A percentile compares a stretch with the other conserved stretches of the same genome.
Conservation (phyloP, 1,284 basidiomycete genomes). For the Macrocystidia cucumis region DNA sequence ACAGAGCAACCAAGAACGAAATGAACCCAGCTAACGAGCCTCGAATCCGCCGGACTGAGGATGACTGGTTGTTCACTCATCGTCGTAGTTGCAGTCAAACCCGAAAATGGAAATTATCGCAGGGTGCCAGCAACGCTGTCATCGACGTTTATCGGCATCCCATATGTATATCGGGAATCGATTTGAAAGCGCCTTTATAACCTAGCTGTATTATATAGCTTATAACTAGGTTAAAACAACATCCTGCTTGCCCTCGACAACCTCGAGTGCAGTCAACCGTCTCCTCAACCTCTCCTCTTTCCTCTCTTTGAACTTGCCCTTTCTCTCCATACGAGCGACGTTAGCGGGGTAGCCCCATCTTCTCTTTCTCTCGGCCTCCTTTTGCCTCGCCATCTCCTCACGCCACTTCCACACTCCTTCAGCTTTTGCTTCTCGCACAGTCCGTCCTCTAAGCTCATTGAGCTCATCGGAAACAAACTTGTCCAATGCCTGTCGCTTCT, state of each 20-base stretch:
- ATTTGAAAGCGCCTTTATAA: too few relatives aligned
- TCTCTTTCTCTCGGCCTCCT: slow-evolving; percentile 50
- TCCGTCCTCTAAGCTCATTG: slow-evolving; percentile 46
- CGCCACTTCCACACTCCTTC: slow-evolving; percentile 72
- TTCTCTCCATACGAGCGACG: slow-evolving; percentile 35
- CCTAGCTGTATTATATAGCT: too few relatives aligned
- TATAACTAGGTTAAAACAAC: too few relatives aligned
- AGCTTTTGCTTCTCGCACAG: slow-evolving; percentile 48
- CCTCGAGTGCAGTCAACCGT: slow-evolving; percentile 53
- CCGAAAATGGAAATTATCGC: too few relatives aligned
- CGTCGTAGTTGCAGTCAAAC: too few relatives aligned
- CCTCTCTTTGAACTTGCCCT: slow-evolving; percentile 48
- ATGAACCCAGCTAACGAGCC: slow-evolving; percentile 52
- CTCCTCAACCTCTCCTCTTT: slow-evolving; percentile 53
- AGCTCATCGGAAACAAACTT: slow-evolving; percentile 49
- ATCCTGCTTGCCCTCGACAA: too few relatives aligned
- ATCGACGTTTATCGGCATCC: too few relatives aligned
- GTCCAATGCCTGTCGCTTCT: slow-evolving; percentile 41
- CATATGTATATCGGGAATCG: too few relatives aligned
- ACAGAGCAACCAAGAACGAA: slow-evolving; percentile 69
- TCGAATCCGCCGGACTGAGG: too few relatives aligned
- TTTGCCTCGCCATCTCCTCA: slow-evolving; percentile 46
- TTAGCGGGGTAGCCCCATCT: slow-evolving; percentile 45
- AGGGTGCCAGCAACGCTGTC: too few relatives aligned
- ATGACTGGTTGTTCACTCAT: too few relatives aligned